A percentile compares a stretch with the other conserved stretches of the same genome.
phyloP scores from a whole-genome alignment of 106 monocot species.

The Cymbidium sinense region DNA sequence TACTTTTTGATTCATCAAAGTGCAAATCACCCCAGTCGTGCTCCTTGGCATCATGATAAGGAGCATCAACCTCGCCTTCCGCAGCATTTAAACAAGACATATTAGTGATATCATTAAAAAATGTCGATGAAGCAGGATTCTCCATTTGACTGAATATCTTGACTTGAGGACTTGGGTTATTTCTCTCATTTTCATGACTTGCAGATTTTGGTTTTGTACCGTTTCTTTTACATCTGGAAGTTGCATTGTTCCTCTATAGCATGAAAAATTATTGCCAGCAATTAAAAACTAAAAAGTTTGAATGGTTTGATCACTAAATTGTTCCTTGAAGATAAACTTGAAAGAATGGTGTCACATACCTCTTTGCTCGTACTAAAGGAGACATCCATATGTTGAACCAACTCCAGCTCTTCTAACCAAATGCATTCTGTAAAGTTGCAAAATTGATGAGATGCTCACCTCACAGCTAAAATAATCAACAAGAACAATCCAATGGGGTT shows the following conservation, averaged over 20 bases:
- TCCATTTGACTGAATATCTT: slow-evolving; percentile 10
- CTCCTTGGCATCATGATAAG: slow-evolving; percentile 5
- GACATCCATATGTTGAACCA: slow-evolving; percentile 54
- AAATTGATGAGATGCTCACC: neutral
- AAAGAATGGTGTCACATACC: slow-evolving; percentile 17
- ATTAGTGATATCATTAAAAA: slow-evolving; percentile 24
- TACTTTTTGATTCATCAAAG: slow-evolving; percentile 4
- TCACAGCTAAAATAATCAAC: neutral
- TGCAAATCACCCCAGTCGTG: neutral
- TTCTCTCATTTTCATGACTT: slow-evolving; percentile 12
- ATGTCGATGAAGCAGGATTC: slow-evolving; percentile 15
- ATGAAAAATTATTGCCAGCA: neutral
- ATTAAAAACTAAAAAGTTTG: neutral
- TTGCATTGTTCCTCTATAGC: slow-evolving; percentile 23
- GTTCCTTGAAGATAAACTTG: neutral
- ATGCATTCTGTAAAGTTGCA: slow-evolving; percentile 15
- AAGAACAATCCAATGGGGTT: neutral
- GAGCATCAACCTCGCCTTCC: slow-evolving; percentile 9
- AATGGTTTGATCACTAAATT: neutral
- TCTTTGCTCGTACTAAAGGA: slow-evolving; percentile 59
- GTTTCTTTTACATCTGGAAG: slow-evolving; percentile 25
- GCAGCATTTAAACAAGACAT: neutral
- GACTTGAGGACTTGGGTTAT: slow-evolving; percentile 3
- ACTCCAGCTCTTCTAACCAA: slow-evolving; percentile 45
- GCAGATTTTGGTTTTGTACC: slow-evolving; percentile 17